Evolutionary conservation across 371 early-diverging fungal genomes (phyloP).

Genomic region (Entomophthora muscae): DNA sequence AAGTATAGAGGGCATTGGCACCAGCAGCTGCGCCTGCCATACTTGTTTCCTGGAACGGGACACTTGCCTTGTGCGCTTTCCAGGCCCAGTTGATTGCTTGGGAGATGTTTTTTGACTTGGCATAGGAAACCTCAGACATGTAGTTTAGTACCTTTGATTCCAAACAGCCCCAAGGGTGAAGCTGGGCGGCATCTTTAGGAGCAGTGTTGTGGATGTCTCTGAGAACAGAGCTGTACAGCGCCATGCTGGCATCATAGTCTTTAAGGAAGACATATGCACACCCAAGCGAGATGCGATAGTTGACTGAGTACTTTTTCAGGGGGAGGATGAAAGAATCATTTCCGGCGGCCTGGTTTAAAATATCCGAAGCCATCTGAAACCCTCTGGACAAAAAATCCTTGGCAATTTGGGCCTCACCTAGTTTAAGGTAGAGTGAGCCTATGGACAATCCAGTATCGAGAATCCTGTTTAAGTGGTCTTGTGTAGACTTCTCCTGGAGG

Average conservation of each 20-base stretch:
- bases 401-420: too few species aligned
- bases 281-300: neutral
- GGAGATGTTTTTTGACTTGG: neutral
- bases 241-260: neutral
- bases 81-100: neutral
- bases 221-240: neutral
- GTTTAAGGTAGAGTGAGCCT: neutral
- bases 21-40: neutral
- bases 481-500: neutral
- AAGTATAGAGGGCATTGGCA: neutral
- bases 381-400: too few species aligned
- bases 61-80: neutral
- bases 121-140: neutral
- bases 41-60: neutral
- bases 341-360: too few species aligned
- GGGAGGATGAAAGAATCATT: too few species aligned
- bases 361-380: too few species aligned
- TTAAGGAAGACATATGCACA: neutral
- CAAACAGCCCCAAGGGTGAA: neutral
- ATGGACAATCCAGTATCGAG: neutral
- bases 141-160: neutral
- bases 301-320: neutral
- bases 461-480: neutral
- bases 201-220: neutral
- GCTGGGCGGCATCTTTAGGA: neutral